These are phyloP conservation scores for Populus euphratica DNA, from an alignment of 345 rosid genomes.

Conservation along the genomic window DNA sequence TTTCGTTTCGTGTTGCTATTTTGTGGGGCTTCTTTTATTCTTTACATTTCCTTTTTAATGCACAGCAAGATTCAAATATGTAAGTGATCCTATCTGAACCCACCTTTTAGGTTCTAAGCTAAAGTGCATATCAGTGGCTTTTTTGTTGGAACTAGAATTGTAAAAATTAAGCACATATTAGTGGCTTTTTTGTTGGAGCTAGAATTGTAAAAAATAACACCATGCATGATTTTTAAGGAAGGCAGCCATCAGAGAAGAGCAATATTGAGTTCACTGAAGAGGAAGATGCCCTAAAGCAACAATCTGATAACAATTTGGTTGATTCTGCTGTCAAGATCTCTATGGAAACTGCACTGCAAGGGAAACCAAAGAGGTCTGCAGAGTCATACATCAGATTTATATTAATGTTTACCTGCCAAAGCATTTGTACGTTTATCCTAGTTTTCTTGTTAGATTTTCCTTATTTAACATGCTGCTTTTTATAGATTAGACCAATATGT, in stretches of 20 bases:
- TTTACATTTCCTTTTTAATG: background rate
- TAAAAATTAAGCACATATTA: background rate
- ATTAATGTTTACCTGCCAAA: constrained; percentile 6
- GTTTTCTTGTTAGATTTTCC: background rate
- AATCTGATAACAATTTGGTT: constrained; percentile 18
- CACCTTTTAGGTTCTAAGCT: constrained; percentile 4
- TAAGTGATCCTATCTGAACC: background rate
- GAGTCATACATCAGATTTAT: constrained; percentile 13
- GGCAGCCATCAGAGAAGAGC: constrained; percentile 41
- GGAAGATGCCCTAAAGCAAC: constrained; percentile 26
- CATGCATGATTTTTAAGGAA: constrained; percentile 44
- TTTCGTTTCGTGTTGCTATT: background rate
- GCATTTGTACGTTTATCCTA: background rate
- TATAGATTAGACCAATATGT: constrained; percentile 59
- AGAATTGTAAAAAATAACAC: constrained; percentile 17
- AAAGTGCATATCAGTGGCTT: background rate
- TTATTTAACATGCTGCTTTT: constrained; percentile 27
- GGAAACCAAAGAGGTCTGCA: constrained; percentile 67
- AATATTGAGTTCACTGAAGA: constrained; percentile 25
- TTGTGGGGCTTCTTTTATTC: background rate
- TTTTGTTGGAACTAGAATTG: background rate
- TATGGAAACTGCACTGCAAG: constrained; percentile 44
- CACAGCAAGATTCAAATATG: background rate
- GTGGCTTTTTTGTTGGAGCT: background rate
- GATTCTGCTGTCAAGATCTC: constrained; percentile 29